Evolutionary conservation across 805 yeast species (phyloP), one percentile per base, ranked within the genome.

Genomic region (Isabelozyma pseudorhagii): DNA sequence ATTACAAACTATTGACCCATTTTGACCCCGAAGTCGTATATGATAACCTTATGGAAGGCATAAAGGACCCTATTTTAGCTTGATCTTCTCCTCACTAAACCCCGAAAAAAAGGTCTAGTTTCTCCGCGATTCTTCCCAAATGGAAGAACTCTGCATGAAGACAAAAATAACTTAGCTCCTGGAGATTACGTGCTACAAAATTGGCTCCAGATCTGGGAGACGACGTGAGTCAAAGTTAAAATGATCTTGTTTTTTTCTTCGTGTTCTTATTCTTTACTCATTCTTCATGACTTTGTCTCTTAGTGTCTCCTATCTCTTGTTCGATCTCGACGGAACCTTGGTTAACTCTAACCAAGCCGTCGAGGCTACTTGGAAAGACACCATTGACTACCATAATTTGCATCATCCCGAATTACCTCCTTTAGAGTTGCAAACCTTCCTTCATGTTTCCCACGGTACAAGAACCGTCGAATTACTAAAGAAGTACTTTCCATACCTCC

Each of bases 241-340:
- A 21, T 1, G 25, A 21, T 21, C 25, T 21, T 21, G 3, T 6
- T 21, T 21, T 21, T 21, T 4, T 21, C 25, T 21, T 21, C 25
- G 5, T 21, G 10, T 13, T 31, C n/a, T 31, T 31, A 8, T 10
- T 31, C n/a, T 10, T 13, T 8, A 31, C 36, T n/a, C 9, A 14
- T 38, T 15, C 9, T 45, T 18, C 38, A 40, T 38, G 48, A 7
- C 45, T n/a, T 25, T 29, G 7, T 21, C 21, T 42, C 28, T 50
- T 39, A 15, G 41, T 6, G 42, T 49, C 6, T 42, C 51, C 38
- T 44, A 45, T 10, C 49, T 58, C 5, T 47, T 59, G 7, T 59
- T 58, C 38, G 63, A 59, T 45, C 48, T 58, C 25, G 62, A 58
- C 45, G 63, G 63, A 1, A 58, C 63, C 11, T 45, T 59, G 3